phyloP scores from a whole-genome alignment of 495 filamentous ascomycete genomes.

The Penicilliopsis zonata region DNA sequence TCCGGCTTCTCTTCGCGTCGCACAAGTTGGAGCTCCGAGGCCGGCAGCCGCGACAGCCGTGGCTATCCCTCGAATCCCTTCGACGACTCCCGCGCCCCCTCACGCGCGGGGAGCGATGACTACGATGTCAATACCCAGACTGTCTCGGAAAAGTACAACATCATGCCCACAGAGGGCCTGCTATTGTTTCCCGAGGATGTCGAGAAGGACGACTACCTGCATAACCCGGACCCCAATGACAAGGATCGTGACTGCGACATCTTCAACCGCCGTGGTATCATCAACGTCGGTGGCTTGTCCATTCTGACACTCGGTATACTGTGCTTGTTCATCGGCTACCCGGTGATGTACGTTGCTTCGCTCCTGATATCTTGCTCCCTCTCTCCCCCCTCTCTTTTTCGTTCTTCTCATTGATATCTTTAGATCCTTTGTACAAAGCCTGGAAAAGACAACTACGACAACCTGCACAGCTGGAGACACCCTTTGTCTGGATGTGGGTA shows the following conservation, averaged over 20 bases:
- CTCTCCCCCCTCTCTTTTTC: slow-evolving; percentile 3
- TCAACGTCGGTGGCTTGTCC: slow-evolving; percentile 55
- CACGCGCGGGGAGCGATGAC: slow-evolving; percentile 51
- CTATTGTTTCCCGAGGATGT: slow-evolving; percentile 59
- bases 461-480: slow-evolving; percentile 29
- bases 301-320: slow-evolving; percentile 53
- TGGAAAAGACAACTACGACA: slow-evolving; percentile 9
- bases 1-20: slow-evolving; percentile 36
- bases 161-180: slow-evolving; percentile 57
- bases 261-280: slow-evolving; percentile 51
- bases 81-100: slow-evolving; percentile 47
- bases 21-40: slow-evolving; percentile 51
- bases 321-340: slow-evolving; percentile 61
- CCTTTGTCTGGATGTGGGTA: slow-evolving; percentile 47
- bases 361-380: no score
- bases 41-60: slow-evolving; percentile 40
- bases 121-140: slow-evolving; percentile 64
- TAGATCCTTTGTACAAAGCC: slow-evolving; percentile 45
- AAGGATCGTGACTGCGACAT: slow-evolving; percentile 56
- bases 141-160: slow-evolving; percentile 68
- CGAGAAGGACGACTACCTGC: slow-evolving; percentile 67
- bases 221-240: slow-evolving; percentile 59
- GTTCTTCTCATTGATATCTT: background rate
- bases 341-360: slow-evolving; percentile 46
- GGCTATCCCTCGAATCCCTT: slow-evolving; percentile 26